phyloP scores from a whole-genome alignment of 2,329 filamentous ascomycete genomes.

The Lachnellula subtilissima region DNA sequence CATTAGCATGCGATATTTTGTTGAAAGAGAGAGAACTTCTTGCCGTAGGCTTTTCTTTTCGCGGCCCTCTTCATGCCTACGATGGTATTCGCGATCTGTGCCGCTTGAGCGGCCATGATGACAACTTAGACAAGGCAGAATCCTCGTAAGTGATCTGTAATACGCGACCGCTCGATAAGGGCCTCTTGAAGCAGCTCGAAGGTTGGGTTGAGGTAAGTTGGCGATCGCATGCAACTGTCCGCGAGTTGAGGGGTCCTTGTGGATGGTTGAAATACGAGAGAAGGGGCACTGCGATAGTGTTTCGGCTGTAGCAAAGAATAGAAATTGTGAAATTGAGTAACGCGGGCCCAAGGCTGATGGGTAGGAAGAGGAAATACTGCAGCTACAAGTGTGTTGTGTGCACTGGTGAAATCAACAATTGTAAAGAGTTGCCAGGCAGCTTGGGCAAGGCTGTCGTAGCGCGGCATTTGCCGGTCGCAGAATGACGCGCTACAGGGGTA shows the following conservation, averaged over 20 bases:
- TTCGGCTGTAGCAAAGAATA: no score
- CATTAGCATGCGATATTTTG: constrained; percentile 17
- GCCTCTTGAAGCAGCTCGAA: background rate
- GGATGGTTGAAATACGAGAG: background rate
- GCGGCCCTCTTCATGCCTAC: constrained; percentile 63
- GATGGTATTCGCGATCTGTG: constrained; percentile 62
- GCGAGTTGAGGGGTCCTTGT: background rate
- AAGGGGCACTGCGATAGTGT: background rate
- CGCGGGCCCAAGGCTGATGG: background rate
- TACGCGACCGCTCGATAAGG: background rate
- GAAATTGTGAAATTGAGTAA: no score
- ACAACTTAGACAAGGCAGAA: background rate
- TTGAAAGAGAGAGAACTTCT: constrained; percentile 23
- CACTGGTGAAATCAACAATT: background rate
- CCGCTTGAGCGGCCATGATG: constrained; percentile 52
- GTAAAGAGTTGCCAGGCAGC: background rate
- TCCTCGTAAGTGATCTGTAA: background rate
- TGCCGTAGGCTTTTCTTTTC: constrained; percentile 60
- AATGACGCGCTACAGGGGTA: background rate
- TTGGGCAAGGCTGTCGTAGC: background rate
- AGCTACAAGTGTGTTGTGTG: background rate
- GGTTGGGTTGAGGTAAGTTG: background rate
- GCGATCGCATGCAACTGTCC: constrained; percentile 4
- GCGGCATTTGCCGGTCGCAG: background rate
- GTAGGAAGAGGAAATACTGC: background rate